Evolutionary conservation across 1,284 basidiomycete genomes (phyloP), one percentile per base, ranked within the genome.

Genomic region (Tylopilus sp.): DNA sequence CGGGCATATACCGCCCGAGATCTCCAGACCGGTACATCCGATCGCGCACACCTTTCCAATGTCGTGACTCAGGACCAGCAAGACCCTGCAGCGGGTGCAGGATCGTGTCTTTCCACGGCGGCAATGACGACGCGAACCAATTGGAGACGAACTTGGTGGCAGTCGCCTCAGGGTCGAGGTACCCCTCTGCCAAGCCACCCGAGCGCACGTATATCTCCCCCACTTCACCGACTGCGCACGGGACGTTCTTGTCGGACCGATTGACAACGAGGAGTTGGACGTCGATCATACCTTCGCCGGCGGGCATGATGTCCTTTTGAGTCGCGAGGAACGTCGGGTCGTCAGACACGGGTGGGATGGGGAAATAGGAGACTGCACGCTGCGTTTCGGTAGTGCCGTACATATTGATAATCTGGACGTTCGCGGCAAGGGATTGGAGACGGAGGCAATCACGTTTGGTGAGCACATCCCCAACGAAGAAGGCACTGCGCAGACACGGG

Each of bases 311-410:
- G 75, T 99, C 98, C 82, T 99, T 99, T 80, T 98, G 95, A 1
- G 91, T 96, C 41, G 92, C 89, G 53, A 99, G 87, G 87, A 98
- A 99, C 5, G 95, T 96, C 7, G 91, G 86, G 75, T 98, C 95
- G 64, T 88, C 86, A 47, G 91, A 89, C 29, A 98, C 89, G 58
- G 93, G 89, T 3, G 97, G 97, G 70, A 99, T 96, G 47, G 92
- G 88, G 80, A 98, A 99, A 83, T 99, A 99, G 49, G 96, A 98
- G 16, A 99, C 98, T 1, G 98, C 98, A 58, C 98, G 93, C 80
- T 99, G 98, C 6, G 98, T 99, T 82, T 99, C 98, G 32, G 98
- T 99, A 13, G 98, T 99, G 32, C 98, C 98, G 80, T 99, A 99
- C 98, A 99, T 99, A 86, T 99, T 99, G 81, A 99, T 93, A 80